A percentile compares a stretch with the other conserved stretches of the same genome.
Evolutionary conservation across 345 rosid species (phyloP).

Genomic region (Combretum micranthum): DNA sequence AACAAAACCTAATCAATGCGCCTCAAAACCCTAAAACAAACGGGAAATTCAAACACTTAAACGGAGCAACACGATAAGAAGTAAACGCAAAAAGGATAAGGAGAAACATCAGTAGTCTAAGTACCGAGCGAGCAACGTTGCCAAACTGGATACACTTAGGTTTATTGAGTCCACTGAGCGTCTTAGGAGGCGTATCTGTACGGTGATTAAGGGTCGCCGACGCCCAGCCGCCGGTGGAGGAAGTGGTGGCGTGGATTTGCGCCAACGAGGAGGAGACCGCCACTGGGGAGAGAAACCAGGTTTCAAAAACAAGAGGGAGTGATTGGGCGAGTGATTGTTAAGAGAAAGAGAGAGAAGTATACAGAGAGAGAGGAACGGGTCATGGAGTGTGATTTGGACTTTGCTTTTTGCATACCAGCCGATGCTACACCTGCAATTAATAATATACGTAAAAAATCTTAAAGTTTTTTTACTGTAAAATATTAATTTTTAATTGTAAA

Average conservation of each 20-base stretch:
- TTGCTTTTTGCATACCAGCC: too few relatives aligned
- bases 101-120: neutral
- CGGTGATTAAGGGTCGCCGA: constrained; percentile 15
- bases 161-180: constrained; percentile 92
- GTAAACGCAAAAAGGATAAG: too few relatives aligned
- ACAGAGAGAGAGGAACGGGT: neutral
- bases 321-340: neutral
- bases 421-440: too few relatives aligned
- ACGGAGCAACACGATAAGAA: too few relatives aligned
- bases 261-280: constrained; percentile 57
- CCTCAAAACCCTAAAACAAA: too few relatives aligned
- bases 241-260: constrained; percentile 16
- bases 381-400: neutral
- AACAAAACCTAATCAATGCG: too few relatives aligned
- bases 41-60: too few relatives aligned
- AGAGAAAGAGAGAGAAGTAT: neutral
- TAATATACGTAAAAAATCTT: too few relatives aligned
- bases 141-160: constrained; percentile 97
- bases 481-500: too few relatives aligned
- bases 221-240: constrained; percentile 18
- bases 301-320: neutral
- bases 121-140: constrained; percentile 96
- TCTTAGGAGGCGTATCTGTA: constrained; percentile 47
- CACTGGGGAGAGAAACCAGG: constrained; percentile 21
- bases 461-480: too few relatives aligned